Conservation (phyloP, 495 filamentous ascomycete species). For the Articulospora tetracladia region DNA sequence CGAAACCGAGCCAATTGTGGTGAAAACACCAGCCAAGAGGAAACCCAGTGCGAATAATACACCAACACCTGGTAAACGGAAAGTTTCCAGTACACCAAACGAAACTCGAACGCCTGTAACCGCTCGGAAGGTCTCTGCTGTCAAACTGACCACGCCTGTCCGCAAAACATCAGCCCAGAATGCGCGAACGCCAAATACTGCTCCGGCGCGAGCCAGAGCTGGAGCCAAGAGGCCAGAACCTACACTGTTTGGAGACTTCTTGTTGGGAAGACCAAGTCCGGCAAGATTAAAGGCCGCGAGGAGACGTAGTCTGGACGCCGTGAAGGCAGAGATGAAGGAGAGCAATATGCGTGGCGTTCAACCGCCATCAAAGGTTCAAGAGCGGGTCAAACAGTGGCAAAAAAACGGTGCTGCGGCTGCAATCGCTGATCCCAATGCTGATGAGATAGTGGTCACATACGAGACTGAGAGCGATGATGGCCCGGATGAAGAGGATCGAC, state of each 20-base stretch:
- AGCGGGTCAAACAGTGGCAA: slow-evolving; percentile 74
- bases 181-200: slow-evolving; percentile 36
- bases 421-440: slow-evolving; percentile 29
- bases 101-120: slow-evolving; percentile 4
- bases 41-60: slow-evolving; percentile 9
- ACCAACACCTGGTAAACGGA: slow-evolving; percentile 7
- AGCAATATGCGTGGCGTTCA: slow-evolving; percentile 41
- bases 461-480: slow-evolving; percentile 11
- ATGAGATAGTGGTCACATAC: slow-evolving; percentile 30
- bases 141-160: background rate
- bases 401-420: slow-evolving; percentile 58
- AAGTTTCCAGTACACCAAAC: background rate
- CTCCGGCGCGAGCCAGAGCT: slow-evolving; percentile 29
- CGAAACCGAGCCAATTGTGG: background rate
- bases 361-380: slow-evolving; percentile 51
- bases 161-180: slow-evolving; percentile 4
- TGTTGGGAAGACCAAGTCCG: slow-evolving; percentile 47
- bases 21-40: background rate
- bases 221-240: slow-evolving; percentile 34
- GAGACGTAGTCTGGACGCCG: slow-evolving; percentile 30
- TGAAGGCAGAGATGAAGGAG: slow-evolving; percentile 42
- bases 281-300: slow-evolving; percentile 32
- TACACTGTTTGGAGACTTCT: slow-evolving; percentile 48
- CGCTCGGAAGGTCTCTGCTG: background rate
- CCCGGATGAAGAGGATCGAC: background rate